These are phyloP conservation scores for Myxozyma neotropica DNA, from an alignment of 805 yeast species.

Conservation along the genomic window DNA sequence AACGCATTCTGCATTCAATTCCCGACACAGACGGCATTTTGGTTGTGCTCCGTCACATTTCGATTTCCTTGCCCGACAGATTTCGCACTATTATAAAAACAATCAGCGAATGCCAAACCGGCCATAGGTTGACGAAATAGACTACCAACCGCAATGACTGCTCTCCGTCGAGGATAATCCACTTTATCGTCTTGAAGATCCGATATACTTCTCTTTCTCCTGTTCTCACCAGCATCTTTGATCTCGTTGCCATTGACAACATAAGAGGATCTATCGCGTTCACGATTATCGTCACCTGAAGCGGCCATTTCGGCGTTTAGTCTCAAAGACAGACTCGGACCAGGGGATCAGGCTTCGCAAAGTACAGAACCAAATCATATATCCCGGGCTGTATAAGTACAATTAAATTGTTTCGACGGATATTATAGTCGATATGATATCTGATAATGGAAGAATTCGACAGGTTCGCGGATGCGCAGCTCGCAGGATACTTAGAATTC, in stretches of 20 bases:
- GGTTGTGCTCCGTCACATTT: constrained; percentile 31
- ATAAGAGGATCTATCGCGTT: not conserved
- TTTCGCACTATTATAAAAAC: constrained; percentile 12
- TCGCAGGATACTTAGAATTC: not conserved
- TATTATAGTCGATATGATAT: too few species aligned
- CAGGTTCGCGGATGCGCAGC: too few species aligned
- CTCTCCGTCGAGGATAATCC: constrained; percentile 25
- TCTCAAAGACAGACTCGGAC: too few species aligned
- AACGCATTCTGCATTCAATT: constrained; percentile 28
- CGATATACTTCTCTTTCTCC: not conserved
- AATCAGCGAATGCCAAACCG: not conserved
- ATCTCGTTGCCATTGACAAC: not conserved
- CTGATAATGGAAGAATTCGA: too few species aligned
- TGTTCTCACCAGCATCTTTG: not conserved
- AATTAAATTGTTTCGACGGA: too few species aligned
- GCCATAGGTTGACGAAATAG: not conserved
- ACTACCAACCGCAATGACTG: constrained; percentile 22
- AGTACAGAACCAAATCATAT: too few species aligned
- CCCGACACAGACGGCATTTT: constrained; percentile 23
- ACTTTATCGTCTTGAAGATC: constrained; percentile 8
- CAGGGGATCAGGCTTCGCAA: too few species aligned
- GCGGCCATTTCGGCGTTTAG: not conserved
- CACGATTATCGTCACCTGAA: not conserved
- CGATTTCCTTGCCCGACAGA: constrained; percentile 25
- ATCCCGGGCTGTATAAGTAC: too few species aligned